phyloP scores from a whole-genome alignment of 768 basidiomycete genomes.

The Auriscalpium vulgare region DNA sequence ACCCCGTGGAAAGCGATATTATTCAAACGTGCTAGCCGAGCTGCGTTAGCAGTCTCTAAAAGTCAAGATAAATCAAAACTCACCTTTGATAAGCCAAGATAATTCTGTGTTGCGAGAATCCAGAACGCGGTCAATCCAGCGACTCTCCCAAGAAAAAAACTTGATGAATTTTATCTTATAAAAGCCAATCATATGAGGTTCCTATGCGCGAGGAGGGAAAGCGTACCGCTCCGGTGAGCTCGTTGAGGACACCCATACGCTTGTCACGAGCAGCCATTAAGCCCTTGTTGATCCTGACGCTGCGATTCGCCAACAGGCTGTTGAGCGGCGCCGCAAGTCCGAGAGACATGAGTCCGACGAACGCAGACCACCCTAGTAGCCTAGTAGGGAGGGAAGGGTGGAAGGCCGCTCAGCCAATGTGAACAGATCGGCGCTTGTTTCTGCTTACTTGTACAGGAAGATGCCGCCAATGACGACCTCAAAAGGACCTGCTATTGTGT shows the following conservation, averaged over 20 bases:
- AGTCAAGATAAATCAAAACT: not conserved
- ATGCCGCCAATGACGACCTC: conserved; percentile 65
- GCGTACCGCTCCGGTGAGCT: conserved; percentile 58
- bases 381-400: conserved; percentile 22
- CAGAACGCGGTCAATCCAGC: conserved; percentile 61
- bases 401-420: no score
- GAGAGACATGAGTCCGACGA: conserved; percentile 67
- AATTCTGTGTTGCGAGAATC: conserved; percentile 65
- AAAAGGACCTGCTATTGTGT: conserved; percentile 43
- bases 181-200: no score
- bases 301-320: conserved; percentile 51
- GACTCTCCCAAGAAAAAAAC: conserved; percentile 76
- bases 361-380: conserved; percentile 61
- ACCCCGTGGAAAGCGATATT: conserved; percentile 60
- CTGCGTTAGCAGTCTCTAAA: no score
- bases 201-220: not conserved
- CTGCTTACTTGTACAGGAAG: conserved; percentile 66
- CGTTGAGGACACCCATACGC: conserved; percentile 71
- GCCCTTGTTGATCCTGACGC: conserved; percentile 54
- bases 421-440: no score
- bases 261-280: conserved; percentile 58
- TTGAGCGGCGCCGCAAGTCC: conserved; percentile 66
- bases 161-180: conserved; percentile 66
- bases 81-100: conserved; percentile 69
- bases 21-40: conserved; percentile 56